Base-by-base conservation (phyloP, 345 rosid genomes). In the Xanthoceras sorbifolium region DNA sequence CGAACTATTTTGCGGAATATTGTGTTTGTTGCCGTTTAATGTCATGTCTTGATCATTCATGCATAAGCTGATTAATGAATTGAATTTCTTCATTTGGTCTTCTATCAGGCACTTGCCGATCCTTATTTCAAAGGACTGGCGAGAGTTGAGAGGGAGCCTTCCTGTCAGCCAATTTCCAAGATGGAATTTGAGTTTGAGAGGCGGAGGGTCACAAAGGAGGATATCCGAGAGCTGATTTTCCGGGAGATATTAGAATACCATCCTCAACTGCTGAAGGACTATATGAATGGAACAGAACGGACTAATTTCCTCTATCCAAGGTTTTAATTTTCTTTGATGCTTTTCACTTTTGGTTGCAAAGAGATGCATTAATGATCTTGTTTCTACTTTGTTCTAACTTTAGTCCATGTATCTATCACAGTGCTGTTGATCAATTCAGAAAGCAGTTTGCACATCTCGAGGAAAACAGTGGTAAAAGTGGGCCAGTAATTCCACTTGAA, bases 171-270 rank as follows among this genome's bases (percentile, higher is more conserved):
- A 70, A 92, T 93, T 72, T 85, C 97, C 23, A 95, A 95, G 84
- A 95, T 93, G 97, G 99, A 93, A 79, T 95, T 95, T 70, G 99
- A 95, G 83, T 95, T 95, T 71, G 99, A 95, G 89, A 93, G 96
- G 68, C 86, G 96, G 66, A 95, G 93, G 73, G 95, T 93, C 60
- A 90, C 97, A 23, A 91, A 93, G 83, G 98, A 95, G 73, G 99
- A 95, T 80, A 87, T 93, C 76, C 73, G 94, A 78, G 98, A 93
- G 82, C 87, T 95, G 68, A 91, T 95, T 59, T 95, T 91, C 75
- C 84, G 90, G 20, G 98, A 93, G 86, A 91, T 92, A 75, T 85
- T 95, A 17, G 99, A 95, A 75, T 95, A 95, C 83, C 99, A 95
- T 88, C 99, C 97, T 83, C 93, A 95, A 61, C 87, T 95, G 61